Evolutionary conservation across 2,329 filamentous ascomycete genomes (phyloP), one percentile per base, ranked within the genome.

Genomic region (Capronia coronata): DNA sequence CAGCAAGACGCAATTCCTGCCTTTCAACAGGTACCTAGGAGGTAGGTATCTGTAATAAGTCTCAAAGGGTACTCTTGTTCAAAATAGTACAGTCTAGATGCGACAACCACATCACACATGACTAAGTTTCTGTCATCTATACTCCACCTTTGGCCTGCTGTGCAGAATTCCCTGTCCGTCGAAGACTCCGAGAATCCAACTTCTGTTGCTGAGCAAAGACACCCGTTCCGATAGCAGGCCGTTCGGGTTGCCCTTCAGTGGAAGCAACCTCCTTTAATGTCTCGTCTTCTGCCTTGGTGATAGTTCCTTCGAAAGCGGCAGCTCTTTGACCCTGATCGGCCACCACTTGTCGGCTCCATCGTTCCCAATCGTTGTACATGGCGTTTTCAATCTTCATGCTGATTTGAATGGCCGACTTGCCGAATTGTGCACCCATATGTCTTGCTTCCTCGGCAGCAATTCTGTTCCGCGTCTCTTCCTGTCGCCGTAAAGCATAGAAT

Each of bases 371-470:
- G 68, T 96, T 87, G 67, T 82, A 94, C 52, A 81, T 75, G 60
- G 77, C 70, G 69, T 94, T 82, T 70, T 98, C 93, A 46, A 95
- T 75, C 55, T 83, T 73, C 80, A 93, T 86, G 58, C 87, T 82
- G 49, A 94, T 74, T 52, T 94, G 83, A 44, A 89, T 66, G 52
- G 79, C 76, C 35, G 79, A 75, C 68, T 84, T 86, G 66, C 88
- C 88, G 66, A 97, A 97, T 74, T 88, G 88, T 43, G 89, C 90
- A 46, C 93, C 93, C 4, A 86, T 84, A 61, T 86, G 79, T 56
- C 82, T 75, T 22, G 93, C 91, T 70, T 98, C 93, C 70, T 98
- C 93, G 43, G 81, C 76, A 6, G 91, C 87, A 52, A 98, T 78
- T 60, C 90, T 82, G 59, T 80, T 77, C 70, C 91, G 82, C 41